Percentiles rank a stretch among this genome's conserved stretches.
phyloP scores from a whole-genome alignment of 2,329 filamentous ascomycete genomes.

The Aspergillus luchuensis region DNA sequence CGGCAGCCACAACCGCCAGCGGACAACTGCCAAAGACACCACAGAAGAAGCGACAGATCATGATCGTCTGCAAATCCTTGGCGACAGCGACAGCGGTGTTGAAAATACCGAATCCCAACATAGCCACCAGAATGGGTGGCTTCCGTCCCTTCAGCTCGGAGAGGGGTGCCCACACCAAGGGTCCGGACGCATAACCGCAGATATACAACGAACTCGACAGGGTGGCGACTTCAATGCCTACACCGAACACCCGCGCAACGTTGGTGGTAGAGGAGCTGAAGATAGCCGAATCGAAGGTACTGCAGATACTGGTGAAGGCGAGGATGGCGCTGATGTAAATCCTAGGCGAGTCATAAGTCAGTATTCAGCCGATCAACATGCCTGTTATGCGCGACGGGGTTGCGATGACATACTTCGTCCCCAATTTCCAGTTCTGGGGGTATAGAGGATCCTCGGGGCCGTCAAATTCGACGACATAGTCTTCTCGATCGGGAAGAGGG shows the following conservation, averaged over 20 bases:
- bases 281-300: constrained; percentile 58
- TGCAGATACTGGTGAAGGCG: constrained; percentile 30
- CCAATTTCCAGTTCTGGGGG: constrained; percentile 55
- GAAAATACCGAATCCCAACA: constrained; percentile 47
- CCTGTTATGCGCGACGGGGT: background rate
- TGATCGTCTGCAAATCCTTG: constrained; percentile 39
- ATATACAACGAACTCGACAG: constrained; percentile 51
- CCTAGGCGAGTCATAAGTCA: constrained; percentile 20
- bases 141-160: constrained; percentile 61
- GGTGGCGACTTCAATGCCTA: constrained; percentile 42
- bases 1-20: constrained; percentile 43
- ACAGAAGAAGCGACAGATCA: constrained; percentile 48
- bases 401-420: constrained; percentile 45
- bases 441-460: constrained; percentile 54
- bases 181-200: constrained; percentile 56
- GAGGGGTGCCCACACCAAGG: constrained; percentile 62
- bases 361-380: background rate
- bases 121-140: constrained; percentile 48
- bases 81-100: constrained; percentile 46
- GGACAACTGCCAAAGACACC: constrained; percentile 47
- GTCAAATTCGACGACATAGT: constrained; percentile 59
- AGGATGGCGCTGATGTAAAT: constrained; percentile 21
- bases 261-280: constrained; percentile 64
- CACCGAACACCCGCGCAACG: constrained; percentile 53
- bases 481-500: constrained; percentile 52